Percentiles rank a stretch among this genome's conserved stretches.
Conservation (phyloP, 2,329 filamentous ascomycete species). For the Aspergillus transmontanensis region DNA sequence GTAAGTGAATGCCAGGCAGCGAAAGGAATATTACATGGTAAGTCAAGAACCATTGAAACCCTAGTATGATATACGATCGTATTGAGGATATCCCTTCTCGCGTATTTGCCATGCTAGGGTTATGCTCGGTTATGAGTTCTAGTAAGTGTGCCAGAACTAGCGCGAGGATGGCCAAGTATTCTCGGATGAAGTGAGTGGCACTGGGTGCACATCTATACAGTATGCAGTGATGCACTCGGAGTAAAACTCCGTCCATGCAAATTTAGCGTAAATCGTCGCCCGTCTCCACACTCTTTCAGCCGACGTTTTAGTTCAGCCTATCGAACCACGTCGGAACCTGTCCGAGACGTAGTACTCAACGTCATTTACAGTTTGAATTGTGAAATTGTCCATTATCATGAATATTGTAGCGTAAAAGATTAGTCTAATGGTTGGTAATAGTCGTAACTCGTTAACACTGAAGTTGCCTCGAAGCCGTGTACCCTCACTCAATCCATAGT, state of each 20-base stretch:
- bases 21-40: neutral
- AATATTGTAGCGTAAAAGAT: neutral
- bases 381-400: neutral
- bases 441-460: neutral
- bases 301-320: neutral
- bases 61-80: neutral
- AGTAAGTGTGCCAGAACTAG: neutral
- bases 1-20: neutral
- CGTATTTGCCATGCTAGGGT: neutral
- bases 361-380: neutral
- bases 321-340: neutral
- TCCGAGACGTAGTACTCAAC: neutral
- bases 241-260: neutral
- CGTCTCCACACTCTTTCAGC: conserved; percentile 12
- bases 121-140: neutral
- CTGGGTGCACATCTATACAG: too few species aligned
- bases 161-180: neutral
- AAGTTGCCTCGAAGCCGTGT: neutral
- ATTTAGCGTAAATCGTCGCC: neutral
- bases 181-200: neutral
- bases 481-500: neutral
- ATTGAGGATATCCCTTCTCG: too few species aligned
- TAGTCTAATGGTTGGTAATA: neutral
- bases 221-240: neutral
- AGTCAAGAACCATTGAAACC: neutral